These are phyloP conservation scores for Cyclotella sp. DNA, from an alignment of 108 stramenopile genomes.

Conservation along the genomic window DNA sequence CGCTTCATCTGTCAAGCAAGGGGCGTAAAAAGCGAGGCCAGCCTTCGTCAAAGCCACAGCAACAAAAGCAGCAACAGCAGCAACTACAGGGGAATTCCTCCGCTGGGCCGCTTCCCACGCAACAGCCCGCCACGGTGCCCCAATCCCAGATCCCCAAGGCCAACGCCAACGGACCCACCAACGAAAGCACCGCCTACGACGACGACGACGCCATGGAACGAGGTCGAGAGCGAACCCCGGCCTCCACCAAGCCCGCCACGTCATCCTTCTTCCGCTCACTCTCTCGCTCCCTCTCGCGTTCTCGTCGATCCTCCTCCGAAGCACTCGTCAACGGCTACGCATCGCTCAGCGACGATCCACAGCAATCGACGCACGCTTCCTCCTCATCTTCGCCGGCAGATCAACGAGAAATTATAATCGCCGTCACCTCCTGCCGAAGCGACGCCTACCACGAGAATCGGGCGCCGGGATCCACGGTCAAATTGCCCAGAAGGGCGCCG, in stretches of 20 bases:
- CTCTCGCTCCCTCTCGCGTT: slow-evolving; percentile 3
- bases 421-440: slow-evolving; percentile 86
- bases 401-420: slow-evolving; percentile 60
- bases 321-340: slow-evolving; percentile 3
- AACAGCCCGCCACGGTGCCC: not conserved
- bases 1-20: not conserved
- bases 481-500: slow-evolving; percentile 83
- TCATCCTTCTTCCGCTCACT: not conserved
- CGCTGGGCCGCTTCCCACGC: not conserved
- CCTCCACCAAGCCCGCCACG: not conserved
- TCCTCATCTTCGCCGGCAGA: too few relatives aligned
- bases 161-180: not conserved
- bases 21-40: not conserved
- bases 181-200: not conserved
- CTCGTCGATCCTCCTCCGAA: not conserved
- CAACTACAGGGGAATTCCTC: not conserved
- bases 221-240: not conserved
- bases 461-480: slow-evolving; percentile 81
- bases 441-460: slow-evolving; percentile 90
- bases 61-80: too few relatives aligned
- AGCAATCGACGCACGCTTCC: too few relatives aligned
- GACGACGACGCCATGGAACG: not conserved
- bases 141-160: not conserved
- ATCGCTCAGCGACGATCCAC: not conserved
- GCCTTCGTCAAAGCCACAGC: not conserved